Base-by-base conservation (phyloP, 176 grass and related monocot species). In the Triticum dicoccoides region DNA sequence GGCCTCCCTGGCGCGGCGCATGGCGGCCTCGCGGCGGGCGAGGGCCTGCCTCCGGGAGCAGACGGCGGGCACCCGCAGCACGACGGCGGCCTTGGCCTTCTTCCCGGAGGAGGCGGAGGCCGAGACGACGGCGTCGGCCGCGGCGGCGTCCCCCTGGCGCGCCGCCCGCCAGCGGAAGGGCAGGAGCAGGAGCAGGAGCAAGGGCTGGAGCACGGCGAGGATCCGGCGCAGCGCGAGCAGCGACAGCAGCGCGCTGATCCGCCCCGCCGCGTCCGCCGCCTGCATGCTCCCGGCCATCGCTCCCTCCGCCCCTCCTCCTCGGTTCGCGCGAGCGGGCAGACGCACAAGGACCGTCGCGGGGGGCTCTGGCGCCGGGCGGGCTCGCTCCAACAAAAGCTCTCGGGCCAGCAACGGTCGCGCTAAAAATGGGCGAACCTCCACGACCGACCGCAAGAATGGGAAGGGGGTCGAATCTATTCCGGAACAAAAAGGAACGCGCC, bases 211-310 rank as follows among this genome's bases (percentile, higher is more conserved):
- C 82, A 88, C 77, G 68, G 85, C 91, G 82, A 88, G 73, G 54
- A 92, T 65, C 77, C 83, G 83, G 18, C 88, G 79, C 88, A 95
- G 90, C 61, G 88, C 91, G 6, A 92, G 84, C 33, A 92, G 52
- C 75, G 93, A 95, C 3, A 95, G 87, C 80, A 95, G 77, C 35
- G 73, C 90, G 85, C 84, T 95, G 8, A 95, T 73, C 77, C 93
- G 83, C 23, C 93, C 87, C 78, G 87, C 91, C 20, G 93, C 90
- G 62, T 91, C 93, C 70, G 93, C 90, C 86, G 93, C 88, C 76
- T 92, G 89, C 90, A 95, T 95, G 89, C 89, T 87, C 81, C 89
- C 81, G n/a, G 89, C 85, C 89, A 91, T 91, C 80, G 59, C 73
- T 54, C 65, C 44, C 44, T 45, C 44, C 44, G 44, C 44, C 44